These are phyloP conservation scores for Phytophthora chlamydospora DNA, from an alignment of 352 stramenopile genomes.

Conservation along the genomic window DNA sequence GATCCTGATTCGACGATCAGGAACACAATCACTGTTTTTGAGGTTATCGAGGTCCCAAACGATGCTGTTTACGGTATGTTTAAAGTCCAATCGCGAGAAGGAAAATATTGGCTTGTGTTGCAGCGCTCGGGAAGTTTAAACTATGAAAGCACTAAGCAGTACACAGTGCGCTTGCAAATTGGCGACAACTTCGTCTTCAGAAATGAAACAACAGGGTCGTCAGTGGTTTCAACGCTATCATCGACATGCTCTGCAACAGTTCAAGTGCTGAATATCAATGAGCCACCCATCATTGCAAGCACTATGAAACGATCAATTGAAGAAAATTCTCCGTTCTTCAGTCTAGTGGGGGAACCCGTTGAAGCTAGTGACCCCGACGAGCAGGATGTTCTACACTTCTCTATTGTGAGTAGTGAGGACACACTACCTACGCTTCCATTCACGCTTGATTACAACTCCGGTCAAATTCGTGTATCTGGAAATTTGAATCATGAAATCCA, in stretches of 20 bases:
- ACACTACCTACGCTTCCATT: slow-evolving; percentile 33
- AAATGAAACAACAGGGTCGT: slow-evolving; percentile 10
- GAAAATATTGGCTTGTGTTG: slow-evolving; percentile 29
- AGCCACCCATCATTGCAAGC: slow-evolving; percentile 41
- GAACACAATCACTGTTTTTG: slow-evolving; percentile 57
- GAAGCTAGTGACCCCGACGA: slow-evolving; percentile 27
- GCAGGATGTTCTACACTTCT: slow-evolving; percentile 19
- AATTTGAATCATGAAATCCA: slow-evolving; percentile 43
- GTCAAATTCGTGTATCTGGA: slow-evolving; percentile 38
- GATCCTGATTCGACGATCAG: slow-evolving; percentile 42
- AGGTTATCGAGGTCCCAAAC: slow-evolving; percentile 32
- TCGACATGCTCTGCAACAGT: slow-evolving; percentile 44
- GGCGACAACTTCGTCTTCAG: slow-evolving; percentile 23
- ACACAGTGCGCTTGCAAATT: slow-evolving; percentile 19
- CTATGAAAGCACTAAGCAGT: slow-evolving; percentile 19
- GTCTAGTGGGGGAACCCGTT: slow-evolving; percentile 16
- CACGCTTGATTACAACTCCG: slow-evolving; percentile 37
- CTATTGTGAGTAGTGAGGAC: not conserved
- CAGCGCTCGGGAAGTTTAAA: slow-evolving; percentile 12
- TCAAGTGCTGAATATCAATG: slow-evolving; percentile 52
- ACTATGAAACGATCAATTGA: slow-evolving; percentile 28
- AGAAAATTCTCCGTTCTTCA: slow-evolving; percentile 43
- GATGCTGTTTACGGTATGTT: slow-evolving; percentile 20
- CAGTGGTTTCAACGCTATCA: slow-evolving; percentile 44
- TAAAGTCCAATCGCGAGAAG: slow-evolving; percentile 3